Conservation (phyloP, 768 basidiomycete genomes). For the Rubroboletus pulcherrimus region DNA sequence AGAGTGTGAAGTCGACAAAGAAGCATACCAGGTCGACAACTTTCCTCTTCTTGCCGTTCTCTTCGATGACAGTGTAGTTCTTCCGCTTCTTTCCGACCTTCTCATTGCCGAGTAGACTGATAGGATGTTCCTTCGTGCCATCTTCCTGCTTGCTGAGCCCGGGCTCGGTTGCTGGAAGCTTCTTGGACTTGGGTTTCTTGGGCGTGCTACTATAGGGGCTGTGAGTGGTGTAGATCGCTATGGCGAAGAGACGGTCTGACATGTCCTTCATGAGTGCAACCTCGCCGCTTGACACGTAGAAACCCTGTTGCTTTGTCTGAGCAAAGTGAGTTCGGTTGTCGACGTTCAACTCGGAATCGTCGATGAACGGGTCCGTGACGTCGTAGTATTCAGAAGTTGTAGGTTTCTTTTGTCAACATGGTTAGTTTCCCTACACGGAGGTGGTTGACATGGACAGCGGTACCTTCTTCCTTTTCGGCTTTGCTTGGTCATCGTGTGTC, state of each 20-base stretch:
- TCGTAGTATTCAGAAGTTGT: constrained; percentile 81
- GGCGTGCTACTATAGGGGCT: constrained; percentile 42
- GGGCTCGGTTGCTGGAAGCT: constrained; percentile 29
- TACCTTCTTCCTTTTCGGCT: constrained; percentile 40
- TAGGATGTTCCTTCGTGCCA: constrained; percentile 51
- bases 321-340: constrained; percentile 91
- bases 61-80: constrained; percentile 47
- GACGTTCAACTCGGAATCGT: constrained; percentile 89
- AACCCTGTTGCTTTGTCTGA: constrained; percentile 88
- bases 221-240: constrained; percentile 9
- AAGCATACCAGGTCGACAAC: constrained; percentile 58
- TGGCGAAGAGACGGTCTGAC: constrained; percentile 23
- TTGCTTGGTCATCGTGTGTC: constrained; percentile 31
- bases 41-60: constrained; percentile 69
- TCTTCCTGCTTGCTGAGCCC: constrained; percentile 31
- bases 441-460: constrained; percentile 7
- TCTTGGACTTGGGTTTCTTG: constrained; percentile 72
- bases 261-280: constrained; percentile 84
- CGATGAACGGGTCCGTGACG: constrained; percentile 89
- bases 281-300: constrained; percentile 87
- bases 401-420: constrained; percentile 42
- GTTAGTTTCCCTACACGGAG: constrained; percentile 5
- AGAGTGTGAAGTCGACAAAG: background rate
- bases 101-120: constrained; percentile 40
- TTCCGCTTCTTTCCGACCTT: constrained; percentile 50